Base-by-base conservation (phyloP, 768 basidiomycete species). In the Agaricus blazei region DNA sequence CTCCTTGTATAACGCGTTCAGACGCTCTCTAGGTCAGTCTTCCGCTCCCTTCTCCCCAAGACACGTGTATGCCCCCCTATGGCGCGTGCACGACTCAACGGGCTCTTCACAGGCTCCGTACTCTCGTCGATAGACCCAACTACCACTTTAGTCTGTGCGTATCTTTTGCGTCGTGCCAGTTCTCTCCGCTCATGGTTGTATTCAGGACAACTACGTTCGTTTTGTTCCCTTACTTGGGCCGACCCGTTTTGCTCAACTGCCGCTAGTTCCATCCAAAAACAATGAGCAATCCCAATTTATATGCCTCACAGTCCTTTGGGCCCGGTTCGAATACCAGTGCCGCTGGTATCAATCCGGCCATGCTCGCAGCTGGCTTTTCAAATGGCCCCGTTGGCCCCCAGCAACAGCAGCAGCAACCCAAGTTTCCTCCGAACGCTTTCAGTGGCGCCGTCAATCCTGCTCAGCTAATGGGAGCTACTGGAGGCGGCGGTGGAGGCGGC, bases 41-140 rank as follows among this genome's bases (percentile, higher is more conserved):
- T 15, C 38, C 9, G 8, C 15, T 29, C 40, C 28, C 19, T 14
- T 41, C 47, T 42, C 15, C 23, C 27, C 54, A 11, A 27, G 46
- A 55, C 54, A 55, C 54, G 54, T 55, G 54, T 55, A 46, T 48
- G 36, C 31, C 28, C 45, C 45, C 28, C 52, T 45, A 12, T 40
- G 29, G 54, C 54, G 54, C 47, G 54, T 55, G 54, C 48, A 46
- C 45, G 47, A 23, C 54, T 55, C 54, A 55, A 41, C n/a, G n/a
- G 3, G 31, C 42, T 34, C 24, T 14, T 29, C 46, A 48, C 27
- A 36, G 47, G 38, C 14, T 26, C 9, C 26, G 19, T n/a, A 28
- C 38, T 12, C 45, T 23, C 44, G n/a, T 36, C 52, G 28, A 31
- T 23, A 51, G 38, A 41, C 42, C 37, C 28, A 19, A 26, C 41